Percentiles rank a stretch among this genome's conserved stretches.
Evolutionary conservation across 2,329 filamentous ascomycete genomes (phyloP).

Genomic region (Alternaria sp.): DNA sequence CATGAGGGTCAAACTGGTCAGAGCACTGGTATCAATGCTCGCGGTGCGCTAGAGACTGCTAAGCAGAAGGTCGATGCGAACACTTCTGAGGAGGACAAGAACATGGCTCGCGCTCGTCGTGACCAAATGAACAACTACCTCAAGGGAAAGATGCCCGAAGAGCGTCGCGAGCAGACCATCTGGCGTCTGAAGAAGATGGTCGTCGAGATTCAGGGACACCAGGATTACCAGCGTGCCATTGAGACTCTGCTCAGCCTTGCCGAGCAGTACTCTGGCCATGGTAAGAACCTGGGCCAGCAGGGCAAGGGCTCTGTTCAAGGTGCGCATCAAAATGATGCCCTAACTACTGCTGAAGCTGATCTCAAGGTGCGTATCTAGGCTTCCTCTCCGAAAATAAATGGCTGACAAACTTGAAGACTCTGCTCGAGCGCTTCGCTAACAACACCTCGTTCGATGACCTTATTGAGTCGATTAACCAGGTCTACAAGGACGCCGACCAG

Average conservation of each 20-base stretch:
- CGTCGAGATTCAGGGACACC: conserved; percentile 92
- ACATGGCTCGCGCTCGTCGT: conserved; percentile 52
- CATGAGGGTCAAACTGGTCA: conserved; percentile 59
- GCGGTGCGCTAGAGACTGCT: conserved; percentile 59
- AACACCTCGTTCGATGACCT: conserved; percentile 88
- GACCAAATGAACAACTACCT: conserved; percentile 75
- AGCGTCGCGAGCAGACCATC: conserved; percentile 90
- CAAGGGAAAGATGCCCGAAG: conserved; percentile 84
- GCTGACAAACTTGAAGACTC: conserved; percentile 68
- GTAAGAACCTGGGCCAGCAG: conserved; percentile 70
- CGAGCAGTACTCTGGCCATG: conserved; percentile 83
- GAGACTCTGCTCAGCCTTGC: conserved; percentile 84
- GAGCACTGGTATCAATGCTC: conserved; percentile 61
- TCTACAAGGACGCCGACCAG: conserved; percentile 86
- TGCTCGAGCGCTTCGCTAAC: conserved; percentile 96
- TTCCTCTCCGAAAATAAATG: conserved; percentile 50
- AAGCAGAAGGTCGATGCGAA: conserved; percentile 69
- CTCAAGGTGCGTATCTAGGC: conserved; percentile 68
- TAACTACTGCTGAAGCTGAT: conserved; percentile 78
- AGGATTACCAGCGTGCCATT: conserved; percentile 92
- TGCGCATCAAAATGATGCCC: conserved; percentile 68
- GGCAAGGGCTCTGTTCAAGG: conserved; percentile 75
- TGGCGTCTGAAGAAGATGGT: conserved; percentile 98
- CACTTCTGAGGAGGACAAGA: conserved; percentile 67
- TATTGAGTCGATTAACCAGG: conserved; percentile 81